Base-by-base conservation (phyloP, 345 rosid genomes). In the Gossypium arboreum region DNA sequence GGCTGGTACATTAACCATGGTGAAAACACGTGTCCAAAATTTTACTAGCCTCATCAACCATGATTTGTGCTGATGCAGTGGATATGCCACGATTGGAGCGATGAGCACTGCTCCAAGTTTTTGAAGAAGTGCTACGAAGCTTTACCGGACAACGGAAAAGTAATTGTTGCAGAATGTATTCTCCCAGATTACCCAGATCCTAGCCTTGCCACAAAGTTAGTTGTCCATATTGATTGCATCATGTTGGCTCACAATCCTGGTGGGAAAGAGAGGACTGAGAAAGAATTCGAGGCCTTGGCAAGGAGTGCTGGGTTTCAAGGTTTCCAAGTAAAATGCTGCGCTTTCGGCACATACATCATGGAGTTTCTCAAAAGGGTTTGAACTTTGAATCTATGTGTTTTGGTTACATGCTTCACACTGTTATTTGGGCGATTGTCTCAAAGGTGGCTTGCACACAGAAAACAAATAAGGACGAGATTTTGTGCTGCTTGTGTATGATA, bases 181-280 rank as follows among this genome's bases (percentile, higher is more conserved):
- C 89, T 94, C 57, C 98, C 98, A 0, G 92, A 79, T 68, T 86
- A 81, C 25, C 98, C 97, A 0, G 98, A 92, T 83, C 25, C 84
- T 0, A 90, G 93, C 86, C 91, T 90, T 0, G 84, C 84, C 41
- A 81, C 92, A 10, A 94, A 88, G 85, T 75, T 67, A 69, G 89
- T 85, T n/a, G 71, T 92, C 75, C 98, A 94, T 77, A 79, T 88
- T 1, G 98, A 94, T 54, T 79, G 86, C 73, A 86, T 92, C 81
- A 94, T 94, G 98, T 77, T 94, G 92, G 95, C 98, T 63, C 98
- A 88, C 70, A 92, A 91, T 80, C 98, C 98, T 0, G 98, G 98
- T 7, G 98, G 97, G 50, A 92, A 94, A 86, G 98, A 94, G 82
- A 87, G 98, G 73, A 94, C 98, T 2, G 79, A 82, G 75, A 86